Evolutionary conservation across 148 eudicot genomes (phyloP).

Genomic region (Rhododendron simsii): DNA sequence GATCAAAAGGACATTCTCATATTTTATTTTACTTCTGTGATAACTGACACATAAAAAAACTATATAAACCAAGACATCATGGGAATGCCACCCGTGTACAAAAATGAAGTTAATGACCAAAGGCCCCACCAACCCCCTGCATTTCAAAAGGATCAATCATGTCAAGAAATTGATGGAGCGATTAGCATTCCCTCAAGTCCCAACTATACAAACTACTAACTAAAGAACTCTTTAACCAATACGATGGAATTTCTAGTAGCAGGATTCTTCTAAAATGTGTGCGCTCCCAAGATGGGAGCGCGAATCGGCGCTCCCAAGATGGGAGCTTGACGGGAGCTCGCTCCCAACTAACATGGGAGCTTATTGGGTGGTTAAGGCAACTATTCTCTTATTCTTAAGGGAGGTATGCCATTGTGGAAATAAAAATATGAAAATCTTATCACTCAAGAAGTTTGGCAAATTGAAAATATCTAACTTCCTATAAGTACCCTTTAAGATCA

Average conservation of each 20-base stretch:
- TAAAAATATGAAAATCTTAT: too few relatives aligned
- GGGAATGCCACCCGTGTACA: neutral
- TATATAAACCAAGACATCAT: neutral
- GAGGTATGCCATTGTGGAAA: too few relatives aligned
- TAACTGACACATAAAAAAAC: neutral
- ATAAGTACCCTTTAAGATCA: too few relatives aligned
- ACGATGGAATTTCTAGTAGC: neutral
- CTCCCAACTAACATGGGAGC: too few relatives aligned
- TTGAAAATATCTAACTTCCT: too few relatives aligned
- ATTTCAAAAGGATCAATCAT: neutral
- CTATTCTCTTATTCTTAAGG: too few relatives aligned
- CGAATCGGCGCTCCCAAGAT: too few relatives aligned
- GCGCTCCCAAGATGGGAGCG: too few relatives aligned
- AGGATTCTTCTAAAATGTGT: too few relatives aligned
- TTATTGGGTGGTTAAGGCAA: too few relatives aligned
- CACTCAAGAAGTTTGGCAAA: too few relatives aligned
- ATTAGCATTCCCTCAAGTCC: neutral
- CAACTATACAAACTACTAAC: neutral
- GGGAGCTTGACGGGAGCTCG: too few relatives aligned
- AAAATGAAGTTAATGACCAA: neutral
- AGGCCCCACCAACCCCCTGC: neutral
- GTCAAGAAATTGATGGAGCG: neutral
- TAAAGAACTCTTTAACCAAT: neutral
- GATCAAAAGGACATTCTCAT: neutral
- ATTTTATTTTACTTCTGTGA: neutral